Evolutionary conservation across 139 green algal species (phyloP).

Genomic region (Haematococcus lacustris): DNA sequence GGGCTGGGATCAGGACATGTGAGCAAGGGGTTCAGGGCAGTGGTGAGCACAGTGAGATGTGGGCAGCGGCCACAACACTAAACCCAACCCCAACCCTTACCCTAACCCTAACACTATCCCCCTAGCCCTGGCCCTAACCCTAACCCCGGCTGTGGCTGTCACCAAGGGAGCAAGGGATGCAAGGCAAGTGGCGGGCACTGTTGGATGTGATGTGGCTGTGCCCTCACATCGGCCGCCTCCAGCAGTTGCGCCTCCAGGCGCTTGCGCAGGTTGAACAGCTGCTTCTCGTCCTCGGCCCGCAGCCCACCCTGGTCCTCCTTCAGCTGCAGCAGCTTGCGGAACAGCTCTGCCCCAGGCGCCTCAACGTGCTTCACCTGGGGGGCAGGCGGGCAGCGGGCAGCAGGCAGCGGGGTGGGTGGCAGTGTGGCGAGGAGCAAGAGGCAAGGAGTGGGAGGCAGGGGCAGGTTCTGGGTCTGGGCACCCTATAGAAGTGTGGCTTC

Average conservation of each 20-base stretch:
- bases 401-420: too few species aligned
- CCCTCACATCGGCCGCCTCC: constrained; percentile 67
- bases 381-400: not conserved
- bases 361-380: constrained; percentile 74
- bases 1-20: too few species aligned
- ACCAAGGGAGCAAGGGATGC: not conserved
- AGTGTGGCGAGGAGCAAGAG: too few species aligned
- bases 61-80: not conserved
- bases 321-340: constrained; percentile 85
- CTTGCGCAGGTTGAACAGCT: constrained; percentile 57
- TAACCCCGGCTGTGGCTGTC: not conserved
- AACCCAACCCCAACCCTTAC: too few species aligned
- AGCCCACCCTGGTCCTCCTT: constrained; percentile 72
- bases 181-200: not conserved
- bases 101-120: too few species aligned
- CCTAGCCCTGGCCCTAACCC: too few species aligned
- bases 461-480: too few species aligned
- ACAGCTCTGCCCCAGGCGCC: constrained; percentile 62
- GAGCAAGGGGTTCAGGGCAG: too few species aligned
- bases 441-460: too few species aligned
- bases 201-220: not conserved
- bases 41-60: not conserved
- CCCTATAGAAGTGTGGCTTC: too few species aligned
- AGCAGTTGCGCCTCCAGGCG: constrained; percentile 81
- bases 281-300: constrained; percentile 78